Evolutionary conservation across 2,329 filamentous ascomycete species (phyloP).

Genomic region (Penicillium sp.): DNA sequence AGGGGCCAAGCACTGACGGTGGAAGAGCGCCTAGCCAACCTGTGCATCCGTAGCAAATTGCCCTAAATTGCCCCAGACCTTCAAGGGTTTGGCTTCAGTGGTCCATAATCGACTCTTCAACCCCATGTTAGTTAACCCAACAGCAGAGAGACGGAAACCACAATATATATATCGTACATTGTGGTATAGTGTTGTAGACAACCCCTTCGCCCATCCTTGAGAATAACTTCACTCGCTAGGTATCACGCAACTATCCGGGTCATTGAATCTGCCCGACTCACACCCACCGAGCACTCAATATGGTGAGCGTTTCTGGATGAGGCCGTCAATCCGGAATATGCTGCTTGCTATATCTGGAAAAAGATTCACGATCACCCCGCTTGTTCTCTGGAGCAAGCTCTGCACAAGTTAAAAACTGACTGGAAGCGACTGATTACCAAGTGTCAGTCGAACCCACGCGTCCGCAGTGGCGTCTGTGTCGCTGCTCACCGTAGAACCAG

Average conservation of each 20-base stretch:
- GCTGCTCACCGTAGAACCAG: background rate
- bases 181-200: background rate
- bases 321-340: conserved; percentile 2
- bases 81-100: background rate
- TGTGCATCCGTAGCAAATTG: background rate
- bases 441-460: background rate
- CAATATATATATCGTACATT: background rate
- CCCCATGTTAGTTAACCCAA: background rate
- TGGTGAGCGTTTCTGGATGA: conserved; percentile 5
- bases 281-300: conserved; percentile 8
- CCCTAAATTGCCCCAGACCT: too few relatives aligned
- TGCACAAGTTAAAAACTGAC: background rate
- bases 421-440: background rate
- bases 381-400: background rate
- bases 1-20: background rate
- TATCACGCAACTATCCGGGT: conserved; percentile 14
- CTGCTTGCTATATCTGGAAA: conserved; percentile 6
- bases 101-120: background rate
- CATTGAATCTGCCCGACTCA: conserved; percentile 9
- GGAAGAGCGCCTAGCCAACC: background rate
- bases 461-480: background rate
- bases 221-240: conserved; percentile 22
- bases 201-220: background rate
- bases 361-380: background rate
- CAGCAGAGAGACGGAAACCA: background rate